Conservation (phyloP, 306 rosid genomes). For the Cicer pinnatifidum region DNA sequence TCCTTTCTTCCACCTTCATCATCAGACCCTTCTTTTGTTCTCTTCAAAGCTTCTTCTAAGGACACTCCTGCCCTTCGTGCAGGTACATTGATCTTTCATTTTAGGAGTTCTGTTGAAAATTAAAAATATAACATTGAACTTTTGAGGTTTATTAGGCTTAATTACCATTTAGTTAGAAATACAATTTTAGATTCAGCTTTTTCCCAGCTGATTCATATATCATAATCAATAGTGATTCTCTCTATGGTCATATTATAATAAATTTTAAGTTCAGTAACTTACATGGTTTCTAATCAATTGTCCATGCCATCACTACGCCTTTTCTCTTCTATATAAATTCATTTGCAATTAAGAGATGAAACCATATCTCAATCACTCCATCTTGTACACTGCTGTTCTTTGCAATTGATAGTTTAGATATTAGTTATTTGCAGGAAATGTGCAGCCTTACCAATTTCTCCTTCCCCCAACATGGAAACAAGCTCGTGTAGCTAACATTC, state of each 20-base stretch:
- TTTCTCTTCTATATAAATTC: background rate
- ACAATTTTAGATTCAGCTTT: background rate
- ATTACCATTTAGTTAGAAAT: constrained; percentile 8
- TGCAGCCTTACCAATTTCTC: constrained; percentile 90
- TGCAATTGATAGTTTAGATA: constrained; percentile 62
- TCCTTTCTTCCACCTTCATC: constrained; percentile 75
- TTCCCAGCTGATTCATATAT: constrained; percentile 20
- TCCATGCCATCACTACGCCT: background rate
- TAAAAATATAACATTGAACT: constrained; percentile 10
- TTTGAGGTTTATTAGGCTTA: constrained; percentile 27
- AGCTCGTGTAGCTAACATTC: constrained; percentile 79
- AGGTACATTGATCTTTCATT: constrained; percentile 54
- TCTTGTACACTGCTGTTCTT: constrained; percentile 17
- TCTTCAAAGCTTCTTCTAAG: constrained; percentile 77
- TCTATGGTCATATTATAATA: background rate
- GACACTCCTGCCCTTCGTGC: constrained; percentile 99
- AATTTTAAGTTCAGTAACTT: background rate
- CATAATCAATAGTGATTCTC: constrained; percentile 15
- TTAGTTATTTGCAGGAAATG: constrained; percentile 92
- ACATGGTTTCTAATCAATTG: constrained; percentile 4
- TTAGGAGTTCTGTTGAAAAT: background rate
- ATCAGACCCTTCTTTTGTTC: constrained; percentile 81
- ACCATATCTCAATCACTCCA: constrained; percentile 6
- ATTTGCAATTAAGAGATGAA: constrained; percentile 14
- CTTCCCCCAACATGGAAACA: constrained; percentile 97